Conservation (phyloP, 2,329 filamentous ascomycete species). For the Penicillium sp. region DNA sequence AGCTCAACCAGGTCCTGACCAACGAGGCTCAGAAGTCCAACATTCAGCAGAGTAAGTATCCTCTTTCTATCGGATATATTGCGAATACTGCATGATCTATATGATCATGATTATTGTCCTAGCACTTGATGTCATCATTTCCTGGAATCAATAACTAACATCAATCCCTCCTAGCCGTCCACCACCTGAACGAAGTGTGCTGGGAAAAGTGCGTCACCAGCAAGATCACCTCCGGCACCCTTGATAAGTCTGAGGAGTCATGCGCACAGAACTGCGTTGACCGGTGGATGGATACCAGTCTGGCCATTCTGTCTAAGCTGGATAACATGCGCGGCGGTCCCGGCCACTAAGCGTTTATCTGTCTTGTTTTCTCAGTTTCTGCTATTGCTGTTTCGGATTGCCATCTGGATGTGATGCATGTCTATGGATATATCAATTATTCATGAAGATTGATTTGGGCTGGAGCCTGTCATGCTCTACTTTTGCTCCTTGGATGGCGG, state of each 20-base stretch:
- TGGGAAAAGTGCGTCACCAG: slow-evolving; percentile 90
- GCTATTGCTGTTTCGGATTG: background rate
- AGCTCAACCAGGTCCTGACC: slow-evolving; percentile 80
- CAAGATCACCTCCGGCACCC: slow-evolving; percentile 65
- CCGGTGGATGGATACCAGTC: slow-evolving; percentile 85
- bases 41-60: slow-evolving; percentile 50
- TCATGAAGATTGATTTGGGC: background rate
- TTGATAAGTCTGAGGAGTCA: slow-evolving; percentile 74
- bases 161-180: slow-evolving; percentile 52
- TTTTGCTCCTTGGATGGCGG: background rate
- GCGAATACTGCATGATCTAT: background rate
- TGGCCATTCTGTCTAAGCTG: slow-evolving; percentile 80
- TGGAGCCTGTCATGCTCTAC: background rate
- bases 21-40: slow-evolving; percentile 79
- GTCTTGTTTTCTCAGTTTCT: background rate
- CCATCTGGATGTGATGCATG: background rate
- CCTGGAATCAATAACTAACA: slow-evolving; percentile 8
- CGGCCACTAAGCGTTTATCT: slow-evolving; percentile 24
- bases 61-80: background rate
- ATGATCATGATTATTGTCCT: too few species aligned
- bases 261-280: slow-evolving; percentile 94
- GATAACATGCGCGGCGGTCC: slow-evolving; percentile 55
- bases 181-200: slow-evolving; percentile 72
- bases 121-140: background rate
- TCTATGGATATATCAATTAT: background rate